Base-by-base conservation (phyloP, 1,284 basidiomycete species). In the Marasmius sp. region DNA sequence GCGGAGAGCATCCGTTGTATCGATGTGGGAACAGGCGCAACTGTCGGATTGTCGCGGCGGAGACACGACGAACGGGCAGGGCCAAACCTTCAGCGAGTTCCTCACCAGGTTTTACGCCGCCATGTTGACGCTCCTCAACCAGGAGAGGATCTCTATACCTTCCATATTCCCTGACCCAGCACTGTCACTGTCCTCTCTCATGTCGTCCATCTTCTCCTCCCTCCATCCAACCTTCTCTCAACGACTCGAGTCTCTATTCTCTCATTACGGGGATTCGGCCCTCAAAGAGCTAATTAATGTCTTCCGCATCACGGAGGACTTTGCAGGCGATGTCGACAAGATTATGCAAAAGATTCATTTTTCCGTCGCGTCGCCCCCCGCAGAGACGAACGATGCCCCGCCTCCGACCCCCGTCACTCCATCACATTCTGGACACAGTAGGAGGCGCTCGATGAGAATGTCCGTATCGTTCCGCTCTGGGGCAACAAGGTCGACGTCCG, bases 131-230 rank as follows among this genome's bases (percentile, higher is more conserved):
- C 77, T 94, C 49, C 79, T 95, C 12, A 82, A 88, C 45, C 79
- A 83, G 18, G 95, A 97, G 73, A 83, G 90, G 36, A 77, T 82
- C 2, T 87, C 89, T 50, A 86, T 95, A 59, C 87, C 91, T 1
- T 81, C 86, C 48, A 93, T 97, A 67, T 95, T 95, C 74, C 91
- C 87, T 0, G 86, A 95, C 69, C 89, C 93, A 14, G 80, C 85
- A 59, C 73, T 78, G 18, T 91, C 92, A 0, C 81, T 97, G 6
- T 89, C 92, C 0, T 81, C 86, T 18, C 89, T 97, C 70, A 87
- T 97, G 64, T 88, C 89, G 33, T 89, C 91, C 14, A 91, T 89
- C 3, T 78, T 97, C 51, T 88, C 90, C 36, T 81, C 83, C 27
- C 83, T 97, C 7, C 85, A 89, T 54, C 96, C 95, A 0, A 89